phyloP scores from a whole-genome alignment of 805 yeast genomes.

The Candida broadrunensis region DNA sequence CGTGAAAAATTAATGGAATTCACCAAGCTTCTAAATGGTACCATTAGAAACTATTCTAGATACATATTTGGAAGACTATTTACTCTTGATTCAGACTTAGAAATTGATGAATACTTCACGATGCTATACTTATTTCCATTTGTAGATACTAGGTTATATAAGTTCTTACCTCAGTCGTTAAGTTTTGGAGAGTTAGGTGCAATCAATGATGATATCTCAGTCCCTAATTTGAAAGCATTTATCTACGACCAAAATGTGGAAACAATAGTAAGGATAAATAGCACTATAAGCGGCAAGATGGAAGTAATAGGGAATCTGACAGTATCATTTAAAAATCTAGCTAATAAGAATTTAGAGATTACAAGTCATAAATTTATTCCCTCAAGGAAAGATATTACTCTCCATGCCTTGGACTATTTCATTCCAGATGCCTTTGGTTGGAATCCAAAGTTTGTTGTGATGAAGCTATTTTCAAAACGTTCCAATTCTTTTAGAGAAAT shows the following conservation, averaged over 20 bases:
- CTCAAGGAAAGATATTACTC: neutral
- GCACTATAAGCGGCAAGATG: neutral
- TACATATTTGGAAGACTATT: conserved; percentile 5
- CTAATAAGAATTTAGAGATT: neutral
- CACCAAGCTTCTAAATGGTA: neutral
- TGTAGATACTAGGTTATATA: conserved; percentile 18
- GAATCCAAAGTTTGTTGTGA: neutral
- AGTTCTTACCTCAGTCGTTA: conserved; percentile 21
- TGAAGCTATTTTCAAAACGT: neutral
- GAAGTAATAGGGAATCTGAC: neutral
- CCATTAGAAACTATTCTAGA: conserved; percentile 1
- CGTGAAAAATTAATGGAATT: neutral
- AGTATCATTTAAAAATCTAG: neutral
- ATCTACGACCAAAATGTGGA: neutral
- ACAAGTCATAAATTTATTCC: neutral
- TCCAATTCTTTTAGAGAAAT: neutral
- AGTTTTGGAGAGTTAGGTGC: conserved; percentile 9
- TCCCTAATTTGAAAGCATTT: neutral
- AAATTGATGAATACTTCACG: conserved; percentile 26
- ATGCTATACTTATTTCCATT: conserved; percentile 31
- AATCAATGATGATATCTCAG: neutral
- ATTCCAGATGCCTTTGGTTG: neutral
- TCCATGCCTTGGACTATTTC: neutral
- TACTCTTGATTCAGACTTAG: neutral
- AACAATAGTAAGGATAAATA: neutral